Percentiles rank a stretch among this genome's conserved stretches.
Conservation (phyloP, 352 stramenopile species). For the Globisporangium cylindrosporum region DNA sequence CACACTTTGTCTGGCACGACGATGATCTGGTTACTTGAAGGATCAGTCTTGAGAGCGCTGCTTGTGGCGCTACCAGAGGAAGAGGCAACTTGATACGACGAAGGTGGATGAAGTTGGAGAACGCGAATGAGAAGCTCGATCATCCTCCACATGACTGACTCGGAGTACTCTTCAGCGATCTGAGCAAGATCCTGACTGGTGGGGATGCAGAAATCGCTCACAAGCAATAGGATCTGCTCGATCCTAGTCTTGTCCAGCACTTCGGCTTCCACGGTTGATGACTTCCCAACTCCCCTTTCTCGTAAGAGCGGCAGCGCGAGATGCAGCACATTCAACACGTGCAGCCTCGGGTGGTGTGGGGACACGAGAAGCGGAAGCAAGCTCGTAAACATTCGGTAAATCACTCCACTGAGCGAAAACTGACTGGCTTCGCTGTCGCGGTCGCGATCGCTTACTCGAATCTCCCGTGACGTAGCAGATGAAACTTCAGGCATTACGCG, state of each 20-base stretch:
- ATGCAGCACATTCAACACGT: conserved; percentile 60
- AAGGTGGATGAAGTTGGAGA: conserved; percentile 32
- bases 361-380: conserved; percentile 51
- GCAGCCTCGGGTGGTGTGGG: conserved; percentile 41
- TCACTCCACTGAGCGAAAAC: conserved; percentile 40
- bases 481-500: conserved; percentile 18
- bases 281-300: conserved; percentile 13
- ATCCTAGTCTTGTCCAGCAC: conserved; percentile 40
- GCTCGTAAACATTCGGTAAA: conserved; percentile 42
- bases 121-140: conserved; percentile 43
- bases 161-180: not conserved
- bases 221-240: conserved; percentile 34
- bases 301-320: conserved; percentile 26
- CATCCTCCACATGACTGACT: conserved; percentile 10
- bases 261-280: conserved; percentile 7
- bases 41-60: not conserved
- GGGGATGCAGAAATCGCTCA: conserved; percentile 34
- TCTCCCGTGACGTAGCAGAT: not conserved
- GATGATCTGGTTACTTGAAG: conserved; percentile 17
- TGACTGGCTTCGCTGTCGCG: not conserved
- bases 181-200: not conserved
- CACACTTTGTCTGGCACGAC: conserved; percentile 32
- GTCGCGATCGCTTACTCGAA: not conserved
- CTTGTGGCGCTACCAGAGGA: not conserved
- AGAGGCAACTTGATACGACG: conserved; percentile 24